Evolutionary conservation across 2,329 filamentous ascomycete genomes (phyloP).

Genomic region (Fusarium staphyleae): DNA sequence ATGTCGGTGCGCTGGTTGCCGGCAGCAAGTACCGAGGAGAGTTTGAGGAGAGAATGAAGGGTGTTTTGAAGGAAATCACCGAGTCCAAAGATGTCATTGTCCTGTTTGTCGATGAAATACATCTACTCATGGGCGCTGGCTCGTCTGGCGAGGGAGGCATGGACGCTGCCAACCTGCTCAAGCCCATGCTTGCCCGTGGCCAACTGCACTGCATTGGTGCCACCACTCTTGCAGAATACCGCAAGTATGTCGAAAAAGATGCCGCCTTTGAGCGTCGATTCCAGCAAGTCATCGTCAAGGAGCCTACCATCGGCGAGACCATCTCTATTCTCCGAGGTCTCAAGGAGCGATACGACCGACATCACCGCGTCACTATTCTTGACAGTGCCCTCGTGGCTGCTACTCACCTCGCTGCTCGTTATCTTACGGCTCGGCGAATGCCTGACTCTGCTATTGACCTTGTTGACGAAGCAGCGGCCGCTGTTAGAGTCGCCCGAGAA

Average conservation of each 20-base stretch:
- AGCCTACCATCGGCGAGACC: constrained; percentile 86
- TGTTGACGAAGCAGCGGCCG: constrained; percentile 94
- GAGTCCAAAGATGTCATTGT: constrained; percentile 96
- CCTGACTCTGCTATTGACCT: constrained; percentile 97
- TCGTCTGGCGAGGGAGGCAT: constrained; percentile 95
- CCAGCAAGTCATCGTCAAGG: constrained; percentile 97
- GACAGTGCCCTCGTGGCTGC: constrained; percentile 92
- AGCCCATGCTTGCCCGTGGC: constrained; percentile 96
- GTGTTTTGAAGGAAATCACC: constrained; percentile 94
- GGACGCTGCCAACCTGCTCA: constrained; percentile 97
- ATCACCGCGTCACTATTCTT: constrained; percentile 96
- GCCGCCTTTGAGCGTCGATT: constrained; percentile 97
- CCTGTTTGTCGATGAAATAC: constrained; percentile 98
- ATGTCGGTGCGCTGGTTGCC: constrained; percentile 93
- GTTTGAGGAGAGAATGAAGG: constrained; percentile 99
- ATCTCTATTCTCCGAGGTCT: constrained; percentile 97
- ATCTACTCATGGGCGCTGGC: constrained; percentile 96
- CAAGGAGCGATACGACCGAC: constrained; percentile 97
- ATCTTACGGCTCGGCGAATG: constrained; percentile 87
- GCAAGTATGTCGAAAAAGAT: constrained; percentile 99
- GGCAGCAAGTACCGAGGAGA: constrained; percentile 99
- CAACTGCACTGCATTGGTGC: constrained; percentile 98
- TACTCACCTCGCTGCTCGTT: constrained; percentile 90
- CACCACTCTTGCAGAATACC: constrained; percentile 92
- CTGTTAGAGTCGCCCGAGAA: constrained; percentile 93